Conservation (phyloP, 495 filamentous ascomycete species). For the Tuber umbilicatum region DNA sequence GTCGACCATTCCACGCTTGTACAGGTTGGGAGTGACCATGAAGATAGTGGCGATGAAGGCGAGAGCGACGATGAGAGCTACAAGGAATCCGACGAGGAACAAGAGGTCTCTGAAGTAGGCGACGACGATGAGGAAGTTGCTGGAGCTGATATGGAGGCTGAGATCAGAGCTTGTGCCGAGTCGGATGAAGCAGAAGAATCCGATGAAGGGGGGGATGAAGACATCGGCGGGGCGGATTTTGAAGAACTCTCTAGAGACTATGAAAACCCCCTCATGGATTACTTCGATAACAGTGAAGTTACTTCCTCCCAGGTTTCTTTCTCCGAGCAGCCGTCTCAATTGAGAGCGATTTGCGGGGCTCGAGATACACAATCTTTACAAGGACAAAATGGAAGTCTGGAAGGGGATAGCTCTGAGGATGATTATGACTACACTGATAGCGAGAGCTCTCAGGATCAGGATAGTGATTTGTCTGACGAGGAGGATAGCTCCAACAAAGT, state of each 20-base stretch:
- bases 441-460: slow-evolving; percentile 34
- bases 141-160: slow-evolving; percentile 15
- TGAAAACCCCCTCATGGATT: slow-evolving; percentile 33
- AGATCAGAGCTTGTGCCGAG: slow-evolving; percentile 1
- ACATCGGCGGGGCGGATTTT: slow-evolving; percentile 6
- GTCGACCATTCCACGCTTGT: slow-evolving; percentile 31
- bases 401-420: slow-evolving; percentile 42
- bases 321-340: neutral
- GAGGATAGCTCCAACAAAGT: slow-evolving; percentile 29
- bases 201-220: slow-evolving; percentile 16
- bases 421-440: slow-evolving; percentile 34
- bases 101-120: slow-evolving; percentile 5
- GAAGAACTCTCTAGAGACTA: slow-evolving; percentile 18
- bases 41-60: slow-evolving; percentile 16
- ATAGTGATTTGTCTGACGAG: slow-evolving; percentile 44
- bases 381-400: slow-evolving; percentile 19
- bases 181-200: slow-evolving; percentile 7
- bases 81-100: slow-evolving; percentile 34
- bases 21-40: slow-evolving; percentile 15
- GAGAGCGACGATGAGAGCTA: slow-evolving; percentile 22
- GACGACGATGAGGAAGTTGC: slow-evolving; percentile 20
- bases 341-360: neutral
- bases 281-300: slow-evolving; percentile 23
- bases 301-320: neutral
- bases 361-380: slow-evolving; percentile 9